Evolutionary conservation across 2,329 filamentous ascomycete species (phyloP).

Genomic region (Beauveria sp.): DNA sequence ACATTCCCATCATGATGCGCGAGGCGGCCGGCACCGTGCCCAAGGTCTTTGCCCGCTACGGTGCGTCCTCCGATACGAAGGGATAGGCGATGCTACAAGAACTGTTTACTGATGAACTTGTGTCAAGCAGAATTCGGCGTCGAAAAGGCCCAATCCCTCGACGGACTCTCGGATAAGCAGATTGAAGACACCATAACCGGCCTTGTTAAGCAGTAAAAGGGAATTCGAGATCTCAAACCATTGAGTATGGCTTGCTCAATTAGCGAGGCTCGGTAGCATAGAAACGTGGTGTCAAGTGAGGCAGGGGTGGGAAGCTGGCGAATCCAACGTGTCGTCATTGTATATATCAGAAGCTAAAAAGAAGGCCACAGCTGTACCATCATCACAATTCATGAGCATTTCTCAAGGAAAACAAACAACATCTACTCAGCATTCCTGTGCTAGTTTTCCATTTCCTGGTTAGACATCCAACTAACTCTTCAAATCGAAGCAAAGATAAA

Average conservation of each 20-base stretch:
- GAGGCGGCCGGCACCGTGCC: conserved; percentile 82
- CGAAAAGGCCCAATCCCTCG: conserved; percentile 50
- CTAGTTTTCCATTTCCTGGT: neutral
- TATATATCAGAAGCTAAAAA: conserved; percentile 11
- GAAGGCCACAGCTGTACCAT: conserved; percentile 11
- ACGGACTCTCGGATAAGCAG: conserved; percentile 53
- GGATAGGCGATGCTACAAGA: neutral
- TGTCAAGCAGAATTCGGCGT: conserved; percentile 41
- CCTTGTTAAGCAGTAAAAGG: conserved; percentile 36
- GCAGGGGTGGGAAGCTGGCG: neutral
- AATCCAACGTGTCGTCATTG: neutral
- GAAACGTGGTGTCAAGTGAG: neutral
- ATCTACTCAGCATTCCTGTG: neutral
- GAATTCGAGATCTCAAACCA: too few relatives aligned
- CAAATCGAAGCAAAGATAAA: neutral
- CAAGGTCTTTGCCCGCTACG: conserved; percentile 86
- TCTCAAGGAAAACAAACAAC: neutral
- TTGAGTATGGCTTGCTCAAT: neutral
- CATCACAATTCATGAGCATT: conserved; percentile 2
- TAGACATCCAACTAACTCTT: neutral
- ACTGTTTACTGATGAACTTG: neutral
- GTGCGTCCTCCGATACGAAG: conserved; percentile 35
- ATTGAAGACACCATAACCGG: conserved; percentile 51
- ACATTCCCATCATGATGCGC: conserved; percentile 87
- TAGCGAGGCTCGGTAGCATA: neutral